Base-by-base conservation (phyloP, 2,329 filamentous ascomycete species). In the Neofusicoccum laricinum region DNA sequence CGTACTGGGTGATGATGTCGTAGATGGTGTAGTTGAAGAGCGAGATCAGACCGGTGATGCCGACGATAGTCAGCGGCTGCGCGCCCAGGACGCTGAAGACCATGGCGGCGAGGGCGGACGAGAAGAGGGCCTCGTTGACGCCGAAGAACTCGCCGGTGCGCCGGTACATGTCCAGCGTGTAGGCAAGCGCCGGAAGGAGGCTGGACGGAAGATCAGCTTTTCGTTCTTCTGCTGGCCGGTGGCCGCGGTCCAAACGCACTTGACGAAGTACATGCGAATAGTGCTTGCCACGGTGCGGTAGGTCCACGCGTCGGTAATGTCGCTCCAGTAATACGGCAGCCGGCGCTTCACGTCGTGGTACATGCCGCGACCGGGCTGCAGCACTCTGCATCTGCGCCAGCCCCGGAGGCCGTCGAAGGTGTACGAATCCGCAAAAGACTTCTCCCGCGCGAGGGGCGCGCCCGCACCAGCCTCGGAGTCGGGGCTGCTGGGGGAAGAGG, bases 11-110 rank as follows among this genome's bases (percentile, higher is more conserved):
- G 49, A 85, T 77, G 61, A 86, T 86, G 65, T 86, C 82, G 72
- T 84, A 86, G 66, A 85, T 85, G 25, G 84, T 87, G 68, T 85
- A 86, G 70, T 86, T 86, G 77, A 87, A 86, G 0, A 84, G 70
- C 1, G 72, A 71, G n/a, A 75, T 75, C 12, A 75, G 65, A 66
- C 85, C 84, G 4, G 84, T 86, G 41, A 86, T 82, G 4, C 84
- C 84, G 15, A 86, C 83, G 17, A 86, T 84, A 3, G 83, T 86
- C 48, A 86, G 71, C 0, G 84, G 84, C 68, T 86, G 84, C 34
- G 79, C 82, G 21, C 78, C 78, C 2, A 85, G 69, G 5, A 81
- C 69, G 68, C 81, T 85, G 71, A 86, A 86, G 1, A 86, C 79
- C 68, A 85, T 79, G 2, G 82, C 82, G 1, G 82, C 83, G n/a